Conservation (phyloP, 257 asterid genomes). For the Solanum peruvianum region DNA sequence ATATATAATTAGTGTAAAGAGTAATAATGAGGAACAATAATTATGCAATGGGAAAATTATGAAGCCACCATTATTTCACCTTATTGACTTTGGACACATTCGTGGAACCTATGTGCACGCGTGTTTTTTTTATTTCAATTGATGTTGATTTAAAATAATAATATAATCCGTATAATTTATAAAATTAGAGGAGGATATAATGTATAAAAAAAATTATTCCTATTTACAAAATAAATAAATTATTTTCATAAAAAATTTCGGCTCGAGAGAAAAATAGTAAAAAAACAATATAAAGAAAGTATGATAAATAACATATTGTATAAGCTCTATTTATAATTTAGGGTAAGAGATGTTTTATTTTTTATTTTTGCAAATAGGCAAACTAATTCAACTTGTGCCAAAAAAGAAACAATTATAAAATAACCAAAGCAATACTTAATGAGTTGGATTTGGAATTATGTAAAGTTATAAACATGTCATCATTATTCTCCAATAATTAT, state of each 20-base stretch:
- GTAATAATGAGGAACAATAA: conserved; percentile 18
- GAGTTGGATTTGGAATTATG: not conserved
- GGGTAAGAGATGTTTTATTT: not conserved
- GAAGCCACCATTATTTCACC: conserved; percentile 10
- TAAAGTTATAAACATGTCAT: not conserved
- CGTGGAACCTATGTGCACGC: conserved; percentile 18
- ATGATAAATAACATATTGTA: not conserved
- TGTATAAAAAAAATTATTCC: not conserved
- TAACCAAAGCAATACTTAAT: not conserved
- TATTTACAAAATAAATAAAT: not conserved
- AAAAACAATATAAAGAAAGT: not conserved
- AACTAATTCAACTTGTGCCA: not conserved
- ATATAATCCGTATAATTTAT: not conserved
- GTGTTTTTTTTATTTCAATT: not conserved
- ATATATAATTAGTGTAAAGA: not conserved
- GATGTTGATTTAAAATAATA: not conserved
- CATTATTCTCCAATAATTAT: not conserved
- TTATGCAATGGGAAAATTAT: conserved; percentile 2
- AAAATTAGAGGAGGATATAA: accelerated
- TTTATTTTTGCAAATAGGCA: not conserved
- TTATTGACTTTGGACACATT: conserved; percentile 8
- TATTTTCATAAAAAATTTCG: accelerated
- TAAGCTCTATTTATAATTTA: not conserved
- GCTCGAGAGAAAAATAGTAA: not conserved
- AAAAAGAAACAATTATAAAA: not conserved